Conservation (phyloP, 768 basidiomycete genomes). For the Leccinellum luteum region DNA sequence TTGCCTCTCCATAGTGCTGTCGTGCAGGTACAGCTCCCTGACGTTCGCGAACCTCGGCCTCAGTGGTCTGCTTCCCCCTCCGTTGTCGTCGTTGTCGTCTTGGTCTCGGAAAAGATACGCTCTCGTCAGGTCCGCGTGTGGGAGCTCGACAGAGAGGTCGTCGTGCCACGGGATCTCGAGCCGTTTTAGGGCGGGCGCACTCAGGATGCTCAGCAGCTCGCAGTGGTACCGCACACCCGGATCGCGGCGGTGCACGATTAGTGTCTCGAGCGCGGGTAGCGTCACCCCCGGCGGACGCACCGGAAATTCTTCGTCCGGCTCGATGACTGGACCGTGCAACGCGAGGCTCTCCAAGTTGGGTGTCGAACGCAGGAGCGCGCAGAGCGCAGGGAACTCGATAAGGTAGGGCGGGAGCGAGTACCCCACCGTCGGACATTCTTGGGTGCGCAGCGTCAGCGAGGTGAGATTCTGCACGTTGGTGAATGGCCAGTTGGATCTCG, state of each 20-base stretch:
- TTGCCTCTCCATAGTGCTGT: conserved; percentile 4
- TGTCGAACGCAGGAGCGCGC: conserved; percentile 11
- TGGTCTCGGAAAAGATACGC: conserved; percentile 9
- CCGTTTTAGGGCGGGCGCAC: conserved; percentile 5
- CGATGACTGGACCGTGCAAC: conserved; percentile 16
- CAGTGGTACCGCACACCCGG: conserved; percentile 16
- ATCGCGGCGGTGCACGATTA: conserved; percentile 16
- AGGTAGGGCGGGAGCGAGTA: conserved; percentile 15
- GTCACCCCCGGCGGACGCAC: neutral
- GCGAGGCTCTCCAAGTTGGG: conserved; percentile 8
- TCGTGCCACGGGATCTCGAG: conserved; percentile 21
- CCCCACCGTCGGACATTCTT: conserved; percentile 4
- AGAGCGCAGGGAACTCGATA: conserved; percentile 12
- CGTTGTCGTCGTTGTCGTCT: neutral
- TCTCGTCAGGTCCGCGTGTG: conserved; percentile 1
- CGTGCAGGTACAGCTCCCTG: conserved; percentile 11
- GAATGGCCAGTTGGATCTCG: conserved; percentile 4
- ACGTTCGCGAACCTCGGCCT: conserved; percentile 11
- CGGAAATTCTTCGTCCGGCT: conserved; percentile 9
- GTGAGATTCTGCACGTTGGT: conserved; percentile 3
- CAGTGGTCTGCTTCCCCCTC: neutral
- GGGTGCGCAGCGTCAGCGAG: conserved; percentile 13
- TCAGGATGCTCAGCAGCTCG: conserved; percentile 11
- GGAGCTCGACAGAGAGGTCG: conserved; percentile 9
- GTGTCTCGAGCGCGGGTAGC: conserved; percentile 8